Conservation (phyloP, 2,329 filamentous ascomycete species). For the Elsinoe batatas region DNA sequence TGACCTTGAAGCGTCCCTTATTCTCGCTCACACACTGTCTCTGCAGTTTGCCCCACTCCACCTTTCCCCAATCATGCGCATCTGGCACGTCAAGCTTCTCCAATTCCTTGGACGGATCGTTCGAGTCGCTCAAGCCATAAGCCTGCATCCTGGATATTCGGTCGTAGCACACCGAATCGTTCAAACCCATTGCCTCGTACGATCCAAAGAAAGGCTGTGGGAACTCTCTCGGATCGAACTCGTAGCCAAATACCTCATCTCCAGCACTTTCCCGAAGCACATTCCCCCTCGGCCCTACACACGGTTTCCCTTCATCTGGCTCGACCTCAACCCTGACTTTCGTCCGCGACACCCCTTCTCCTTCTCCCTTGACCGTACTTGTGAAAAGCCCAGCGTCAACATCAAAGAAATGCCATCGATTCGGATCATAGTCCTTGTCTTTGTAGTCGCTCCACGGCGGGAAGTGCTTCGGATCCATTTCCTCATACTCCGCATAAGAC, state of each 20-base stretch:
- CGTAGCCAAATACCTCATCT: slow-evolving; percentile 21
- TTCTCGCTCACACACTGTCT: slow-evolving; percentile 64
- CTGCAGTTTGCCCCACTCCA: slow-evolving; percentile 74
- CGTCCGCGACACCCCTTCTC: neutral
- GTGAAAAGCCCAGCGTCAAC: neutral
- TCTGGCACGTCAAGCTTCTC: slow-evolving; percentile 33
- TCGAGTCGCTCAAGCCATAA: slow-evolving; percentile 81
- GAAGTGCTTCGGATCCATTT: slow-evolving; percentile 4
- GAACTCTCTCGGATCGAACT: slow-evolving; percentile 48
- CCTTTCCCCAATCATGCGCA: slow-evolving; percentile 57
- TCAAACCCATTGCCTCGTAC: slow-evolving; percentile 66
- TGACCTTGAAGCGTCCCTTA: slow-evolving; percentile 53
- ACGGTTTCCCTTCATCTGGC: neutral
- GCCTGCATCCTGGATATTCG: slow-evolving; percentile 78
- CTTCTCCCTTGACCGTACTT: neutral
- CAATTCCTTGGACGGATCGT: slow-evolving; percentile 61
- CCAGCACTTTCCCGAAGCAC: slow-evolving; percentile 31
- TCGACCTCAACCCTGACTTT: neutral
- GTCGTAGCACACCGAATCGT: slow-evolving; percentile 86
- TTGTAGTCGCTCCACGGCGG: neutral
- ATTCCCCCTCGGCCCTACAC: slow-evolving; percentile 20
- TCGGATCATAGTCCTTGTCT: slow-evolving; percentile 8
- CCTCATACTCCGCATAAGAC: slow-evolving; percentile 1
- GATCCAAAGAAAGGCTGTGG: slow-evolving; percentile 77
- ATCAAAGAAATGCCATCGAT: slow-evolving; percentile 10